Evolutionary conservation across 2,329 filamentous ascomycete species (phyloP), one percentile per base, ranked within the genome.

Genomic region (Rhynchosporium secalis): DNA sequence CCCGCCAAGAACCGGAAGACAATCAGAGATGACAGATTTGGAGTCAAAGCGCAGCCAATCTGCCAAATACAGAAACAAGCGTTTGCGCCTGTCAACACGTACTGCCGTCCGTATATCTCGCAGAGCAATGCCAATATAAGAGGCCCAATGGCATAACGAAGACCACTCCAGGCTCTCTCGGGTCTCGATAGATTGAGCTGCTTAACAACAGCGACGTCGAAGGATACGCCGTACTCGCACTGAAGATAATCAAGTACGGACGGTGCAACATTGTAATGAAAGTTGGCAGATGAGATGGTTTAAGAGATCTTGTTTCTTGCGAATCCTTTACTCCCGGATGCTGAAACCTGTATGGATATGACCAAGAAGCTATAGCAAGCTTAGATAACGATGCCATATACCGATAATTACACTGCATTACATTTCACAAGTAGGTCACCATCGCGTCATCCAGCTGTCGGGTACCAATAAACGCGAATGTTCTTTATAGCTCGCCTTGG

Each of bases 71-170:
- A 80, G 72, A 89, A 90, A 62, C 85, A 78, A 5, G 80, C 70
- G 65, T 86, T 90, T 62, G 84, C 83, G 2, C 70, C 73, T 28
- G 82, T 79, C 64, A 89, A 80, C 40, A 90, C 73, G 1, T 79
- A 74, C 3, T 83, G 74, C 3, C 87, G 80, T 1, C 88, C 87
- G 69, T 87, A 89, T 61, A 89, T 82, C 72, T 90, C 87, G 1
- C 80, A 84, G 49, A 87, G 69, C 0, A 84, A 84, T 1, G 83
- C 82, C 2, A 87, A 71, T 54, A 86, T 75, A 6, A 87, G 73
- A 0, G 85, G 85, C 0, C 85, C 85, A 28, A 86, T 73, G 20
- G 78, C 79, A 65, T 86, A 87, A 1, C 31, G 15, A 51, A 5
- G 4, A 36, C 49, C 49, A 8, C 49, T 52, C 28, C 49, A 26